Conservation (phyloP, 2,329 filamentous ascomycete species). For the Trichoderma gracile region DNA sequence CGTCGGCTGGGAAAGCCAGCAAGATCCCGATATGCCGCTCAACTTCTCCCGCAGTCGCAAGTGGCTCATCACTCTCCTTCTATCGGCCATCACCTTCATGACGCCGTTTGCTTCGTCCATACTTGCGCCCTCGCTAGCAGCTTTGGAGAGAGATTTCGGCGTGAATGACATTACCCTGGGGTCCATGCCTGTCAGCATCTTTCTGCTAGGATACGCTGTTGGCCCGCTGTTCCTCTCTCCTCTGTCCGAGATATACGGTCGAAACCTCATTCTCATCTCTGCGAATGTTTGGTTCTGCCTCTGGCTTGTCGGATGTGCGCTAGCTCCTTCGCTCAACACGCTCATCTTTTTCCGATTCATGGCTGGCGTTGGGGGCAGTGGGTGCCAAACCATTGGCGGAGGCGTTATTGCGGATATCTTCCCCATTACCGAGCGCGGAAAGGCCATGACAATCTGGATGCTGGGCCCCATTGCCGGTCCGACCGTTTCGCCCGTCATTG, state of each 20-base stretch:
- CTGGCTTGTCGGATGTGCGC: constrained; percentile 65
- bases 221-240: constrained; percentile 60
- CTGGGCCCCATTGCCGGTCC: constrained; percentile 61
- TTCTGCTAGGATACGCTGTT: constrained; percentile 13
- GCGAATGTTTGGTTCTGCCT: constrained; percentile 62
- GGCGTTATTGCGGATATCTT: constrained; percentile 58
- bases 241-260: constrained; percentile 65
- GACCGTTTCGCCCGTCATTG: constrained; percentile 50
- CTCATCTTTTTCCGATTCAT: constrained; percentile 62
- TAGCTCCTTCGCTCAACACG: constrained; percentile 54
- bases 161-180: constrained; percentile 9
- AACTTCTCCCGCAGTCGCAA: constrained; percentile 16
- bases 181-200: constrained; percentile 15
- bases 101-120: constrained; percentile 19
- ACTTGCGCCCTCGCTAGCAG: constrained; percentile 2
- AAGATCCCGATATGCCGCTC: constrained; percentile 18
- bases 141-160: constrained; percentile 8
- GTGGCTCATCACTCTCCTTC: constrained; percentile 11
- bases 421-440: constrained; percentile 48
- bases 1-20: constrained; percentile 17
- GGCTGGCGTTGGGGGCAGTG: constrained; percentile 59
- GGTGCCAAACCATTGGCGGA: constrained; percentile 56
- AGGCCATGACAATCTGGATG: constrained; percentile 53
- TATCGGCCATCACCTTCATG: constrained; percentile 18
- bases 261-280: constrained; percentile 55